Conservation (phyloP, 2,329 filamentous ascomycete species). For the Trichophyton benhamiae region DNA sequence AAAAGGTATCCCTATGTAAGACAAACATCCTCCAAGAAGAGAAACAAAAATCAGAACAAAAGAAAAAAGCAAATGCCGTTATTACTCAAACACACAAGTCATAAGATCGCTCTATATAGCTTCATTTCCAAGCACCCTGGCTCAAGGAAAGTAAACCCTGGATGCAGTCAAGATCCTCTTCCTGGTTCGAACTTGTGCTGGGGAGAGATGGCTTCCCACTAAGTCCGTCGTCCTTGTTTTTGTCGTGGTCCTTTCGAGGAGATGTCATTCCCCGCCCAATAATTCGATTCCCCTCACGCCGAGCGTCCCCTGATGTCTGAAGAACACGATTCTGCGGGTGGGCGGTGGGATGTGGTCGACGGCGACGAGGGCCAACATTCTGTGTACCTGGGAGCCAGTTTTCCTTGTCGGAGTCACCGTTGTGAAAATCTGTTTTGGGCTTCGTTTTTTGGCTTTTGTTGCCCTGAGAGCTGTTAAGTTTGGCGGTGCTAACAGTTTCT, state of each 20-base stretch:
- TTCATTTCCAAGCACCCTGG: conserved; percentile 73
- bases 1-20: not conserved
- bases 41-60: not conserved
- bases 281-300: conserved; percentile 7
- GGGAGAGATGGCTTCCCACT: not conserved
- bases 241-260: not conserved
- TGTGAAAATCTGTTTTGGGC: conserved; percentile 23
- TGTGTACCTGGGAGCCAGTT: conserved; percentile 57
- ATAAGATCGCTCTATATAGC: conserved; percentile 1
- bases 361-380: conserved; percentile 28
- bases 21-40: not conserved
- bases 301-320: conserved; percentile 5
- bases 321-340: conserved; percentile 1
- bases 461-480: not conserved
- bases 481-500: conserved; percentile 12
- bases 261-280: not conserved
- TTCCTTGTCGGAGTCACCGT: conserved; percentile 82
- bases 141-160: conserved; percentile 80
- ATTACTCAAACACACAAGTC: not conserved
- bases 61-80: not conserved
- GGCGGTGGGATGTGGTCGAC: conserved; percentile 18
- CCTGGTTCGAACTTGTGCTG: conserved; percentile 42
- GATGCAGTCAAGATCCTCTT: conserved; percentile 74
- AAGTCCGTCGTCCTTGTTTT: not conserved
- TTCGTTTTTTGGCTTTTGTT: not conserved